A percentile compares a stretch with the other conserved stretches of the same genome.
Evolutionary conservation across 2,329 filamentous ascomycete species (phyloP).

Genomic region (Xylaria polymorpha): DNA sequence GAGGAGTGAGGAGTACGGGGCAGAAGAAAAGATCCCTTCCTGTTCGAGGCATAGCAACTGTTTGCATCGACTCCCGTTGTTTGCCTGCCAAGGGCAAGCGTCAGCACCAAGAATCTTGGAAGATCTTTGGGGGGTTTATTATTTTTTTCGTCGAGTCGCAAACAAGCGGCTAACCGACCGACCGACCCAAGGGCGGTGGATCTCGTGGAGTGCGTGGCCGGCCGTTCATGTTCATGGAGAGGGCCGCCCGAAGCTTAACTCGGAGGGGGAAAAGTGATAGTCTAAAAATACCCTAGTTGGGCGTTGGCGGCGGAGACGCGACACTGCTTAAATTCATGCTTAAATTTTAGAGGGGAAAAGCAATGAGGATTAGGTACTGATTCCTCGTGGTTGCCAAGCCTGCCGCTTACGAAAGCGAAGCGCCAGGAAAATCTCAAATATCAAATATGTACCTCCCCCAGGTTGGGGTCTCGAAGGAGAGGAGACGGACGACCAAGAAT

Average conservation of each 20-base stretch:
- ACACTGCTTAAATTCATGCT: constrained; percentile 51
- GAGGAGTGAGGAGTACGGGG: background rate
- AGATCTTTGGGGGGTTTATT: constrained; percentile 15
- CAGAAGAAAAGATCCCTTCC: constrained; percentile 8
- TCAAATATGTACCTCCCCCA: constrained; percentile 27
- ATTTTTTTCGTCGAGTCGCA: constrained; percentile 17
- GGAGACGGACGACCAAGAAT: constrained; percentile 8
- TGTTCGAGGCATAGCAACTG: constrained; percentile 26
- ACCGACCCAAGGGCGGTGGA: constrained; percentile 26
- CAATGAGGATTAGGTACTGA: constrained; percentile 24
- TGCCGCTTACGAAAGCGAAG: constrained; percentile 34
- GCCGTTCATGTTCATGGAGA: constrained; percentile 32
- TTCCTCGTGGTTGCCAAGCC: constrained; percentile 48
- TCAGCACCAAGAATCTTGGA: constrained; percentile 32
- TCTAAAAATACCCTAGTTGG: constrained; percentile 37
- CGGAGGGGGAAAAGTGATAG: constrained; percentile 28
- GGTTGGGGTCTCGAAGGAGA: constrained; percentile 18
- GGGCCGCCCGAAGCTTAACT: constrained; percentile 32
- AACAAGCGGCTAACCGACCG: constrained; percentile 29
- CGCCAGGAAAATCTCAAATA: constrained; percentile 36
- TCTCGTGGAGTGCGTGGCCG: constrained; percentile 14
- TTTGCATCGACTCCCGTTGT: constrained; percentile 32
- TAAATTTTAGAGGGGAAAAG: constrained; percentile 43
- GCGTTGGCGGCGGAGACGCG: constrained; percentile 29
- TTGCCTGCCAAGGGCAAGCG: constrained; percentile 29